Conservation (phyloP, 2,329 filamentous ascomycete genomes). For the Diaporthe capsici region DNA sequence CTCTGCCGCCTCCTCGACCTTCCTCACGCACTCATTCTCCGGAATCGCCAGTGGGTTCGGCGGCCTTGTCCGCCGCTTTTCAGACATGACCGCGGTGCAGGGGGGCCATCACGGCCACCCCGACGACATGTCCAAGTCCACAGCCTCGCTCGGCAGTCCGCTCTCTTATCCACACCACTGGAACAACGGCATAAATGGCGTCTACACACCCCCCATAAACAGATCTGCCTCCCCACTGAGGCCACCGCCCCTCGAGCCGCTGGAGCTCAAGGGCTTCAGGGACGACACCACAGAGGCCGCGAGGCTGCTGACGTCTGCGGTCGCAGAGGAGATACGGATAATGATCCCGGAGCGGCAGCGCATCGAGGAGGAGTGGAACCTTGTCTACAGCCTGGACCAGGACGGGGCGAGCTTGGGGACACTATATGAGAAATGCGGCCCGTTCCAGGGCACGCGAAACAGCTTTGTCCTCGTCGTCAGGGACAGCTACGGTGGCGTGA, state of each 20-base stretch:
- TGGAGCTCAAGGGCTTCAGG: slow-evolving; percentile 78
- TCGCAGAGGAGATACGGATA: slow-evolving; percentile 94
- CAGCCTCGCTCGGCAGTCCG: slow-evolving; percentile 35
- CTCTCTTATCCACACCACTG: slow-evolving; percentile 46
- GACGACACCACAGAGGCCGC: slow-evolving; percentile 70
- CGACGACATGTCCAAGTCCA: slow-evolving; percentile 43
- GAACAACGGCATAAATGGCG: slow-evolving; percentile 65
- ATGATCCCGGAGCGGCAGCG: slow-evolving; percentile 90
- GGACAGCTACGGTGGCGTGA: slow-evolving; percentile 81
- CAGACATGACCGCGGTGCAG: slow-evolving; percentile 55
- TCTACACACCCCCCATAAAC: slow-evolving; percentile 70
- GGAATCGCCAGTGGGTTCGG: slow-evolving; percentile 63
- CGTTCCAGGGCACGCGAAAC: slow-evolving; percentile 77
- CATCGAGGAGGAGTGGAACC: slow-evolving; percentile 86
- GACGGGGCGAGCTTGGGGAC: slow-evolving; percentile 91
- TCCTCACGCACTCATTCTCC: slow-evolving; percentile 52
- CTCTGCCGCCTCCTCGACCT: slow-evolving; percentile 47
- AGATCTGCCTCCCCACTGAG: slow-evolving; percentile 84
- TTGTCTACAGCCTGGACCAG: slow-evolving; percentile 92
- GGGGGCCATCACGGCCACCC: slow-evolving; percentile 14
- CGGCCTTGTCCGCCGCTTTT: slow-evolving; percentile 78
- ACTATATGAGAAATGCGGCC: slow-evolving; percentile 83
- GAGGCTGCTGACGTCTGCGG: slow-evolving; percentile 76
- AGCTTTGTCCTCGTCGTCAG: slow-evolving; percentile 92
- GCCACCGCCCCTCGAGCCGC: slow-evolving; percentile 87